Conservation (phyloP, 176 grass and related monocot species). For the Bonia amplexicaulis region DNA sequence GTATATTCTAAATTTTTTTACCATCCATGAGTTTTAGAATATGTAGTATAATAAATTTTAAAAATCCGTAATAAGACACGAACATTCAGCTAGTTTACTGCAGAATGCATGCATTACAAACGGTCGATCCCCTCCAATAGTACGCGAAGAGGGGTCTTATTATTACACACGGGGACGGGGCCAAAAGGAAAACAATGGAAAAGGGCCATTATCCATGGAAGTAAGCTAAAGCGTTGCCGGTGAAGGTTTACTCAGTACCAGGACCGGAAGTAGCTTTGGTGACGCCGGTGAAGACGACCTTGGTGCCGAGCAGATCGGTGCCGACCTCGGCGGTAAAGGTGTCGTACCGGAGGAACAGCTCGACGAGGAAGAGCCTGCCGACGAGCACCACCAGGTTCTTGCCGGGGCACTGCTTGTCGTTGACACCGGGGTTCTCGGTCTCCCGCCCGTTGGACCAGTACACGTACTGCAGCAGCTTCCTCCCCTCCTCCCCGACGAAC, state of each 20-base stretch:
- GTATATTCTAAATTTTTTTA: too few relatives aligned
- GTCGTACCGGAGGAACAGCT: conserved; percentile 74
- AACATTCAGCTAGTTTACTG: too few relatives aligned
- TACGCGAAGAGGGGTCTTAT: not conserved
- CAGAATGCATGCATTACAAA: not conserved
- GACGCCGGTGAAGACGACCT: conserved; percentile 40
- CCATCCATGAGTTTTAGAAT: too few relatives aligned
- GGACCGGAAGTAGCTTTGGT: conserved; percentile 42
- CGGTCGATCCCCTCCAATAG: not conserved
- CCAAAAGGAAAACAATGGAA: not conserved
- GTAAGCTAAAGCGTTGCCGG: not conserved
- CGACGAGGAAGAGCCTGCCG: conserved; percentile 56
- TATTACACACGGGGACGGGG: not conserved
- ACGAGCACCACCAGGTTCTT: conserved; percentile 69
- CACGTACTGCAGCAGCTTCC: conserved; percentile 67
- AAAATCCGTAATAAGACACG: too few relatives aligned
- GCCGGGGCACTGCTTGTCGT: conserved; percentile 71
- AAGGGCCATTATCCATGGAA: not conserved
- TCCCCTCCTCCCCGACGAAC: conserved; percentile 55
- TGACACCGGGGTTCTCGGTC: conserved; percentile 45
- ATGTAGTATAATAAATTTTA: too few relatives aligned
- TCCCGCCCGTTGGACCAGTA: conserved; percentile 66
- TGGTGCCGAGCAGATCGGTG: conserved; percentile 32
- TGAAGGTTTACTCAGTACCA: not conserved
- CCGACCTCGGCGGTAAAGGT: conserved; percentile 45